Evolutionary conservation across 768 basidiomycete species (phyloP), one percentile per base, ranked within the genome.

Genomic region (Termitomyces sp.): DNA sequence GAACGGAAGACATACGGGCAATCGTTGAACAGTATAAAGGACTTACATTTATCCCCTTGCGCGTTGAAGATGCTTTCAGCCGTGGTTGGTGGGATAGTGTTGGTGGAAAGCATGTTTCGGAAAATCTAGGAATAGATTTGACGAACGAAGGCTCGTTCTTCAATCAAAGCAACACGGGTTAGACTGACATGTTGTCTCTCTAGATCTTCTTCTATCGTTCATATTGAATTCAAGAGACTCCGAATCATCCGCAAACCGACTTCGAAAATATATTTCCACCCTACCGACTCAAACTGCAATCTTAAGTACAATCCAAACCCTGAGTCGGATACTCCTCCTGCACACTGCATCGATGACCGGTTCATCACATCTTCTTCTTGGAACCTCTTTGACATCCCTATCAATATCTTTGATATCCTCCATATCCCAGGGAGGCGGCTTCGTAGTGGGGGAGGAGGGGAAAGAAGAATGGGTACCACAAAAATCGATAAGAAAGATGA

Each of bases 341-440:
- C 77, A 89, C 61, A 85, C 86, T 0, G 84, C 91, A 5, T 70
- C 72, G 25, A 74, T 78, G 1, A 78, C 73, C 4, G 66, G 69
- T 4, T 84, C 84, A n/a, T 91, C 91, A 0, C 90, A 93, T 66
- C 74, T 93, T 16, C 74, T 92, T 14, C 77, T 92, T 12, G 91
- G 91, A 59, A 87, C 89, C 14, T 86, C 84, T 2, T 72, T 91
- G n/a, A 92, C 91, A 1, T 83, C 85, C 0, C 73, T 93, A 0
- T 89, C 91, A 0, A 79, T 92, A 32, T 80, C 82, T 21, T 71
- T 92, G 21, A 86, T 92, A 56, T 84, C 88, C 3, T 82, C 80
- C 11, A 83, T 93, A 43, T 78, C 88, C 0, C 86, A 88, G 66
- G 91, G 91, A 12, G 83, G 84, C 3, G 91, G 91, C 0, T 89